Conservation (phyloP, 2,329 filamentous ascomycete species). For the Cladosporium sp. region DNA sequence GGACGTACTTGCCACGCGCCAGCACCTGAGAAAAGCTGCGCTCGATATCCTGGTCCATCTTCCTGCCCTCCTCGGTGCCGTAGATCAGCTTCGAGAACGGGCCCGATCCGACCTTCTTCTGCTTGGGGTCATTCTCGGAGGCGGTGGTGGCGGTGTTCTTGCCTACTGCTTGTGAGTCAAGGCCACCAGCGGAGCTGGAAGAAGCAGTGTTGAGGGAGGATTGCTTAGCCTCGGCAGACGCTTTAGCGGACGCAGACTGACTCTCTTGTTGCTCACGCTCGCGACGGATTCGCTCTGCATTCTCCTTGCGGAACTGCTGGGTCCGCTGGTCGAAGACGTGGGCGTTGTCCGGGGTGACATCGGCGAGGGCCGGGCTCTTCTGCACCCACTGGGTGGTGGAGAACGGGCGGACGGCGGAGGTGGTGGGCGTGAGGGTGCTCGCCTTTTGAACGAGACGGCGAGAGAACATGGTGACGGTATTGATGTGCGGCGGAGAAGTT, state of each 20-base stretch:
- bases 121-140: conserved; percentile 56
- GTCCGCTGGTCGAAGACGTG: conserved; percentile 76
- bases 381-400: conserved; percentile 13
- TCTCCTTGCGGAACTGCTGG: conserved; percentile 76
- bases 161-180: conserved; percentile 25
- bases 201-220: conserved; percentile 17
- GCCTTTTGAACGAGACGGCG: conserved; percentile 14
- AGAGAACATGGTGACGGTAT: conserved; percentile 16
- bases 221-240: conserved; percentile 30
- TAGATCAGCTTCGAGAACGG: conserved; percentile 86
- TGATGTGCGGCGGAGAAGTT: background rate
- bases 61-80: conserved; percentile 88
- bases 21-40: conserved; percentile 92
- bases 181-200: conserved; percentile 34
- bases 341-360: conserved; percentile 69
- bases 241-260: conserved; percentile 57
- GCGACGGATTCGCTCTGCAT: conserved; percentile 64
- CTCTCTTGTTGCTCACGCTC: conserved; percentile 76
- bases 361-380: conserved; percentile 68
- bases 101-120: conserved; percentile 47
- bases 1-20: conserved; percentile 94
- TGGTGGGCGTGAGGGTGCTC: conserved; percentile 10
- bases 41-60: conserved; percentile 93
- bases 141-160: conserved; percentile 45
- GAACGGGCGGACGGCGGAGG: conserved; percentile 17